Percentiles rank a stretch among this genome's conserved stretches.
phyloP scores from a whole-genome alignment of 257 asterid genomes.

The Echium plantagineum region DNA sequence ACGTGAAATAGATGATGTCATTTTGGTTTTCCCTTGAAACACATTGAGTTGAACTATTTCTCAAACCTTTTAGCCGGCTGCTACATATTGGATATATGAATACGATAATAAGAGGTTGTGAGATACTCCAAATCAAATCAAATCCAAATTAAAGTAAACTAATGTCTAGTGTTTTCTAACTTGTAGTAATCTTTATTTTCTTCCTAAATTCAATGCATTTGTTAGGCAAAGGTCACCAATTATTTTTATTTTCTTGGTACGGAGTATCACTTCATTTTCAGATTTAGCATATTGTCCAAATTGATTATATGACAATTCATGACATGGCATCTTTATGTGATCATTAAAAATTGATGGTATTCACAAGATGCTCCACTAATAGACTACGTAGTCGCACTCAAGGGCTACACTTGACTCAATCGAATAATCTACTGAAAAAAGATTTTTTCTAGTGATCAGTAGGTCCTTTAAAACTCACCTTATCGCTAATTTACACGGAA shows the following conservation, averaged over 20 bases:
- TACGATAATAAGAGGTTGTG: not conserved
- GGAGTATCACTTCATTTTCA: not conserved
- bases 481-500: no score
- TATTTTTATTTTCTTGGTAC: not conserved
- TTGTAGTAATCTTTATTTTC: not conserved
- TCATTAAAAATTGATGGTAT: not conserved
- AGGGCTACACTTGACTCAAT: no score
- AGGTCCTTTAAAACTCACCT: no score
- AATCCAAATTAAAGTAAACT: not conserved
- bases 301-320: not conserved
- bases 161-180: conserved; percentile 1
- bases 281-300: not conserved
- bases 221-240: conserved; percentile 1
- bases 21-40: not conserved
- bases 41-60: not conserved
- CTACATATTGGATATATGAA: not conserved
- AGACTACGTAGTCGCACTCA: no score
- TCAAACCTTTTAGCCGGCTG: not conserved
- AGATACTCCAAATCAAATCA: conserved; percentile 1
- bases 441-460: no score
- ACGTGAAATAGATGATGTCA: not conserved
- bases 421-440: no score
- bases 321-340: conserved; percentile 8
- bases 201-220: not conserved
- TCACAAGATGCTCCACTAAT: conserved; percentile 6